These are phyloP conservation scores for Boletus coccyginus DNA, from an alignment of 768 basidiomycete genomes.

Conservation along the genomic window DNA sequence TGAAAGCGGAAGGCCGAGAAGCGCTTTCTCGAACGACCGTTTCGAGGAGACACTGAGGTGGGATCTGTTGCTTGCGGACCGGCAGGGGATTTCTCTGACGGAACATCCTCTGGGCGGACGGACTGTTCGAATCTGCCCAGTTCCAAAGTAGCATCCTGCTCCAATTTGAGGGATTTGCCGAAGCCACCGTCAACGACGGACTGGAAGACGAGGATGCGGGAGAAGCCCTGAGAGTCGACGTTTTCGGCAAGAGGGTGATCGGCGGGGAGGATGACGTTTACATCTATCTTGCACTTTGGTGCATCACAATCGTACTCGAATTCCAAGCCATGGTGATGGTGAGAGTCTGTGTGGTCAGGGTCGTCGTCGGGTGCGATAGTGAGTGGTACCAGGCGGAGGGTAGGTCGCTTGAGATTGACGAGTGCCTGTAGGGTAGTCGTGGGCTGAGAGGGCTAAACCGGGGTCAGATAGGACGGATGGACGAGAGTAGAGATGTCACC, in stretches of 20 bases:
- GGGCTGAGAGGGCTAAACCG: slow-evolving; percentile 63
- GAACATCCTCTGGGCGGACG: neutral
- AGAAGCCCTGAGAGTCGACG: slow-evolving; percentile 33
- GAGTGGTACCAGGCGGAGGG: slow-evolving; percentile 73
- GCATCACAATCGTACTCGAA: slow-evolving; percentile 94
- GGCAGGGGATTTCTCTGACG: slow-evolving; percentile 11
- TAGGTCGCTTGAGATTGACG: slow-evolving; percentile 91
- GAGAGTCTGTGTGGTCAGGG: slow-evolving; percentile 42
- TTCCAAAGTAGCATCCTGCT: slow-evolving; percentile 78
- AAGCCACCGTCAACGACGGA: slow-evolving; percentile 80
- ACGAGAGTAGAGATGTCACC: slow-evolving; percentile 36
- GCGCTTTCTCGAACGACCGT: slow-evolving; percentile 42
- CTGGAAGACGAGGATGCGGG: slow-evolving; percentile 37
- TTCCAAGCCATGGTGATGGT: slow-evolving; percentile 75
- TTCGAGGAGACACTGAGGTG: slow-evolving; percentile 14
- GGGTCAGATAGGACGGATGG: neutral
- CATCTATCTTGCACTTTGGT: slow-evolving; percentile 76
- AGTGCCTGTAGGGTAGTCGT: slow-evolving; percentile 93
- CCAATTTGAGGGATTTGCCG: slow-evolving; percentile 65
- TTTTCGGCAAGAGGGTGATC: slow-evolving; percentile 53
- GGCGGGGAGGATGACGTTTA: slow-evolving; percentile 71
- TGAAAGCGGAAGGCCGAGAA: slow-evolving; percentile 71
- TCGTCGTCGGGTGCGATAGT: slow-evolving; percentile 45
- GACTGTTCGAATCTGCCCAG: slow-evolving; percentile 66
- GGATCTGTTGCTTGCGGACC: slow-evolving; percentile 10